These are phyloP conservation scores for Penicillium ochrochloron DNA, from an alignment of 495 filamentous ascomycete genomes.

Conservation along the genomic window DNA sequence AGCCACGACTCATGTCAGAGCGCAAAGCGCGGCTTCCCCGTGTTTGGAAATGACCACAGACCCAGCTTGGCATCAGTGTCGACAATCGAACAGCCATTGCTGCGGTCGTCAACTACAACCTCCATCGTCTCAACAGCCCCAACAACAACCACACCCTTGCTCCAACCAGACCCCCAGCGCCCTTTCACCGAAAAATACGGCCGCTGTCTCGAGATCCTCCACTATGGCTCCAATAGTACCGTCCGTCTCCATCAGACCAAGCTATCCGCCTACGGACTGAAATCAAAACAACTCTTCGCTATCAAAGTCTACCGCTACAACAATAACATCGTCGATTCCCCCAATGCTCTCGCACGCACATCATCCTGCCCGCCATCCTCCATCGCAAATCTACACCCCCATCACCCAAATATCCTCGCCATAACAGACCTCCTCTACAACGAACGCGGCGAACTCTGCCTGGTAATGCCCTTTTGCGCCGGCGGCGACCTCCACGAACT, in stretches of 20 bases:
- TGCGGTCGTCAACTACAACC: constrained; percentile 6
- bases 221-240: constrained; percentile 39
- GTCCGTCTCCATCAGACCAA: constrained; percentile 33
- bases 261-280: background rate
- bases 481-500: constrained; percentile 91
- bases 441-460: constrained; percentile 90
- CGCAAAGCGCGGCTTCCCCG: constrained; percentile 13
- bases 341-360: constrained; percentile 83
- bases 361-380: constrained; percentile 83
- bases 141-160: background rate
- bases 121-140: constrained; percentile 4
- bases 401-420: constrained; percentile 93
- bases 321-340: constrained; percentile 78
- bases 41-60: constrained; percentile 11
- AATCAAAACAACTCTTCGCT: constrained; percentile 71
- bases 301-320: constrained; percentile 92
- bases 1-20: constrained; percentile 6
- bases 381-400: constrained; percentile 68
- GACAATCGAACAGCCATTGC: constrained; percentile 25
- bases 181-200: constrained; percentile 36
- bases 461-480: constrained; percentile 96
- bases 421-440: constrained; percentile 90
- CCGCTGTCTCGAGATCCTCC: constrained; percentile 35
- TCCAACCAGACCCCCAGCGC: constrained; percentile 1
- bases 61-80: constrained; percentile 19